Conservation (phyloP, 768 basidiomycete species). For the Phaeotremella fagi region DNA sequence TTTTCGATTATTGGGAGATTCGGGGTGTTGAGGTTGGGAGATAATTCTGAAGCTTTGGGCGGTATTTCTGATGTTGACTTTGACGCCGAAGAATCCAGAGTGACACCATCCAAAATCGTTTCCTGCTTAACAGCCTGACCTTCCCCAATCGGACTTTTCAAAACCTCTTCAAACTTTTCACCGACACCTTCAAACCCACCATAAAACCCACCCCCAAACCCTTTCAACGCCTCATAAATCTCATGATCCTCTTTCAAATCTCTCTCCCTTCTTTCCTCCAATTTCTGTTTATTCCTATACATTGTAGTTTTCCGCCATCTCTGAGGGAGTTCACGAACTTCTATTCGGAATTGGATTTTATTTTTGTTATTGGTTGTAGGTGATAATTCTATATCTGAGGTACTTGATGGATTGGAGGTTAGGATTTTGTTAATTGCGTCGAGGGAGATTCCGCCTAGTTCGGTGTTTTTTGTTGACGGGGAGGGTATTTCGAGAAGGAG, state of each 20-base stretch:
- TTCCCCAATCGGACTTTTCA: not conserved
- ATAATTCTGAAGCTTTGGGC: no score
- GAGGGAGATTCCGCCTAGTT: conserved; percentile 23
- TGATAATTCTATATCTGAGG: not conserved
- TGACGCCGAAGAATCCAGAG: no score
- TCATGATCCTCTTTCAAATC: conserved; percentile 23
- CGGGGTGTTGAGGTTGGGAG: no score
- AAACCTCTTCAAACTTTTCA: conserved; percentile 13
- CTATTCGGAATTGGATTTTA: conserved; percentile 4
- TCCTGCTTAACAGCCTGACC: not conserved
- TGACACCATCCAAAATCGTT: not conserved
- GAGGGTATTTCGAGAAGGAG: conserved; percentile 25
- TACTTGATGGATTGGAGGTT: not conserved
- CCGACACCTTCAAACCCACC: conserved; percentile 37
- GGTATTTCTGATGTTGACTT: no score
- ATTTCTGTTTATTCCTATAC: not conserved
- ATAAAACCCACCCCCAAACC: conserved; percentile 31
- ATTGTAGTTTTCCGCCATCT: no score
- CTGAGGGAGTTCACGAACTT: conserved; percentile 3
- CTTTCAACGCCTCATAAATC: conserved; percentile 18
- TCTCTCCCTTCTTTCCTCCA: not conserved
- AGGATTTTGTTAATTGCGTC: conserved; percentile 11
- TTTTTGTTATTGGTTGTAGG: not conserved
- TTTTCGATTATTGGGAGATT: no score
- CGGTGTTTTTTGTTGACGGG: not conserved